These are phyloP conservation scores for Penicillium longicatenatum DNA, from an alignment of 495 filamentous ascomycete genomes.

Conservation along the genomic window DNA sequence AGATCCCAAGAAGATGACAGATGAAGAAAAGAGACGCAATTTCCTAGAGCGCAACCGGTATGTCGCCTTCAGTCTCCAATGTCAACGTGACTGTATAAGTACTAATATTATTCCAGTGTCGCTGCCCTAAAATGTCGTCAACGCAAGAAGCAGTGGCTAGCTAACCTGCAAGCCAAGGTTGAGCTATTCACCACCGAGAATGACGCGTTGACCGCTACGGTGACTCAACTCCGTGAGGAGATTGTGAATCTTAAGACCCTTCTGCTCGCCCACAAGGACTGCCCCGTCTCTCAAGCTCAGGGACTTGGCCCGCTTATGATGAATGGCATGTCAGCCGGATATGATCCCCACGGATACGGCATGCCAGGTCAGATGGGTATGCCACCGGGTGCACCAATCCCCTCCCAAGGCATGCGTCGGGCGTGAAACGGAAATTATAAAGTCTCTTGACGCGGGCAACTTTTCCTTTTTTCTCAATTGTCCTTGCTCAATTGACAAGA, in stretches of 20 bases:
- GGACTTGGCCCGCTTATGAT: constrained; percentile 71
- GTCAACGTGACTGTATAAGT: not conserved
- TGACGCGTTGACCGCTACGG: constrained; percentile 79
- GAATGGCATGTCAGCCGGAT: constrained; percentile 52
- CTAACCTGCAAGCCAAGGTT: constrained; percentile 92
- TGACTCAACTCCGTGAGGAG: constrained; percentile 84
- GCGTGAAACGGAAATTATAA: constrained; percentile 10
- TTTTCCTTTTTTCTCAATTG: constrained; percentile 8
- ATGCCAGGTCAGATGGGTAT: constrained; percentile 43
- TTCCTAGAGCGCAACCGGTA: constrained; percentile 97
- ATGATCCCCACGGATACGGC: constrained; percentile 40
- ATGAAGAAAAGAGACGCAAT: constrained; percentile 98
- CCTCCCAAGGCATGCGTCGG: constrained; percentile 43
- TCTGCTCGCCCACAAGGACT: constrained; percentile 94
- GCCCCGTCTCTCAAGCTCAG: constrained; percentile 87
- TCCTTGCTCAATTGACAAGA: not conserved
- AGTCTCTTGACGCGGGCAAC: constrained; percentile 2
- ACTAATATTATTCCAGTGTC: constrained; percentile 63
- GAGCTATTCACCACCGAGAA: constrained; percentile 91
- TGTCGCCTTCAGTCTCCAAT: constrained; percentile 28
- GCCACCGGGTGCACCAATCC: constrained; percentile 42
- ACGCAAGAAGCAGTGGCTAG: constrained; percentile 98
- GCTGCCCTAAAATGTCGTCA: constrained; percentile 97
- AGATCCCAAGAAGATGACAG: constrained; percentile 87
- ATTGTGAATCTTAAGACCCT: constrained; percentile 95